A percentile compares a stretch with the other conserved stretches of the same genome.
phyloP scores from a whole-genome alignment of 345 rosid species.

The Corchorus capsularis region DNA sequence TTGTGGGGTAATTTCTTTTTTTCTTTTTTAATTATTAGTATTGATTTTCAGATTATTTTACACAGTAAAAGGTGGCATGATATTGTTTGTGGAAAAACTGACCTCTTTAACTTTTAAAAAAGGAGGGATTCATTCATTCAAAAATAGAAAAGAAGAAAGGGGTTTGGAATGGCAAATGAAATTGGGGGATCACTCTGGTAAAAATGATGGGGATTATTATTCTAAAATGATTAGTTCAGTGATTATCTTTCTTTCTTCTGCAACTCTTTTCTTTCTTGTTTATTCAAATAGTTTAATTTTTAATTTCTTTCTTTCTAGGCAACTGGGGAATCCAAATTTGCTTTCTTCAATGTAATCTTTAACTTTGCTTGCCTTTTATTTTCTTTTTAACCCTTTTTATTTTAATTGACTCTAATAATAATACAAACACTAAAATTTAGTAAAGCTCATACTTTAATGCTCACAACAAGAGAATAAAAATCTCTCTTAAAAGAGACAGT shows the following conservation, averaged over 20 bases:
- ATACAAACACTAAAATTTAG: background rate
- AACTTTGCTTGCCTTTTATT: constrained; percentile 8
- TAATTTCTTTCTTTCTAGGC: background rate
- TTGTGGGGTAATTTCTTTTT: background rate
- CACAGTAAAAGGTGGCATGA: constrained; percentile 41
- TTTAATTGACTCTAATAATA: background rate
- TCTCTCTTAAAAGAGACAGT: background rate
- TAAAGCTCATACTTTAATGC: background rate
- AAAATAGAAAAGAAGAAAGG: background rate
- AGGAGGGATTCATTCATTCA: background rate
- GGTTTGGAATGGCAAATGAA: constrained; percentile 16
- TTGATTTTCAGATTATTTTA: constrained; percentile 11
- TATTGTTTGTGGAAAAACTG: constrained; percentile 40
- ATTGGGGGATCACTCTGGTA: constrained; percentile 20
- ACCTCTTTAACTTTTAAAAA: background rate
- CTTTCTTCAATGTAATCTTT: constrained; percentile 18
- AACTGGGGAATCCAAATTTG: constrained; percentile 27
- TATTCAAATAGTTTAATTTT: background rate
- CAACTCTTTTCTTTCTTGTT: background rate
- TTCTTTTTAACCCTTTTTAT: background rate
- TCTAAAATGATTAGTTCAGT: constrained; percentile 69
- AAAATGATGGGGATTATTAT: constrained; percentile 70
- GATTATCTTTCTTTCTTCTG: constrained; percentile 21
- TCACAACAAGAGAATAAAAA: constrained; percentile 6
- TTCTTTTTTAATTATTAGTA: background rate